A percentile compares a stretch with the other conserved stretches of the same genome.
phyloP scores from a whole-genome alignment of 2,329 filamentous ascomycete genomes.

The Colletotrichum spinosum region DNA sequence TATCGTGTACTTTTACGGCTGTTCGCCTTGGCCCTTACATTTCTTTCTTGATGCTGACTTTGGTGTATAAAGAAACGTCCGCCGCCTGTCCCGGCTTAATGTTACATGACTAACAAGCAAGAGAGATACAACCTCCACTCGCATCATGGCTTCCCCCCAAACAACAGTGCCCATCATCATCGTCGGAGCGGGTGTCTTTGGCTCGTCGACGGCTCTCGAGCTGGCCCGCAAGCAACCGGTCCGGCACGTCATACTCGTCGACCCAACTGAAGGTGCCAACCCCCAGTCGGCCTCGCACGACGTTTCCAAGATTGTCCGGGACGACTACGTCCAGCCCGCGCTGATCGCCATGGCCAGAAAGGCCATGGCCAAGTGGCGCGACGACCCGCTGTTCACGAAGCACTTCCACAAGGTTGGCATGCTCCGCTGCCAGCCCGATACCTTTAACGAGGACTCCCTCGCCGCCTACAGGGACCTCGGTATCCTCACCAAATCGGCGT shows the following conservation, averaged over 20 bases:
- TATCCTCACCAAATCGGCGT: constrained; percentile 53
- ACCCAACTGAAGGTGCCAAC: constrained; percentile 50
- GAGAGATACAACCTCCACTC: constrained; percentile 1
- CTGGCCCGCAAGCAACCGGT: constrained; percentile 43
- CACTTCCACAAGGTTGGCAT: constrained; percentile 71
- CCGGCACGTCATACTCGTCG: constrained; percentile 49
- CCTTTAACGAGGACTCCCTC: constrained; percentile 59
- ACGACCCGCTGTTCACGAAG: constrained; percentile 60
- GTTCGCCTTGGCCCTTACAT: background rate
- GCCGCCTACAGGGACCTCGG: constrained; percentile 49
- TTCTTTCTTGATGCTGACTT: constrained; percentile 1
- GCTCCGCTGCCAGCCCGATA: constrained; percentile 53
- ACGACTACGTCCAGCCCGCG: constrained; percentile 54
- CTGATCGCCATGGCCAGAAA: constrained; percentile 54
- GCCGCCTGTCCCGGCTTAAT: background rate
- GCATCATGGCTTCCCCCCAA: background rate
- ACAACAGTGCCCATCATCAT: constrained; percentile 46
- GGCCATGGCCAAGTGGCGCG: constrained; percentile 54
- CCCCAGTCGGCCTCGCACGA: constrained; percentile 59
- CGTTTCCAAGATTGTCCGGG: constrained; percentile 57
- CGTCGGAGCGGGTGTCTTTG: constrained; percentile 57
- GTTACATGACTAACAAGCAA: background rate
- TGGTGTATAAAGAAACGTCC: constrained; percentile 10
- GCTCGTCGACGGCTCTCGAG: constrained; percentile 54
- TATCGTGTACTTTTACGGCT: background rate